These are phyloP conservation scores for Aquanectria penicillioides DNA, from an alignment of 2,329 filamentous ascomycete genomes.

Conservation along the genomic window DNA sequence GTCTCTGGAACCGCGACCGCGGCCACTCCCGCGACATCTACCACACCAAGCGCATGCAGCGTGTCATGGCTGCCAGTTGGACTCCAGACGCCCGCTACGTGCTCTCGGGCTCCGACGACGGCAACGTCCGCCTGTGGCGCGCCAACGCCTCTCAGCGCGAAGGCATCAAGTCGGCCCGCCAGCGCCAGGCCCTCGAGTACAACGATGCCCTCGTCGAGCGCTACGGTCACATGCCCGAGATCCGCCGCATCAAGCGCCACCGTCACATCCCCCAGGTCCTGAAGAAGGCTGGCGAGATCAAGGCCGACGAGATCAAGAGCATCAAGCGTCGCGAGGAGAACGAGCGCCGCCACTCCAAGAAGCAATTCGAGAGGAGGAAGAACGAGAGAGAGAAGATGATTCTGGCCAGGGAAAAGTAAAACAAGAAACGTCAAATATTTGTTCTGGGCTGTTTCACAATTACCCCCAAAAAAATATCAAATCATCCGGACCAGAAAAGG, in stretches of 20 bases:
- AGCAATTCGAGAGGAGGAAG: conserved; percentile 77
- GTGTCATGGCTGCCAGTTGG: conserved; percentile 86
- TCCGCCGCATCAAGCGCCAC: conserved; percentile 88
- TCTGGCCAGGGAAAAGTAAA: conserved; percentile 69
- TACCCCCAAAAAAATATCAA: neutral
- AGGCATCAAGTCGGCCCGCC: conserved; percentile 85
- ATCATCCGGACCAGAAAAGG: no score
- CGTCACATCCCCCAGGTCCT: conserved; percentile 91
- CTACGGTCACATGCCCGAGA: conserved; percentile 96
- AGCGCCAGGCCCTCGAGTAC: conserved; percentile 91
- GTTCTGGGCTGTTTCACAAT: neutral
- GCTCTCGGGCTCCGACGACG: conserved; percentile 91
- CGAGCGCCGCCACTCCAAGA: conserved; percentile 88
- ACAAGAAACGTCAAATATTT: conserved; percentile 20
- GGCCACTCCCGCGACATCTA: conserved; percentile 94
- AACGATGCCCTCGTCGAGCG: conserved; percentile 84
- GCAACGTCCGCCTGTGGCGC: conserved; percentile 88
- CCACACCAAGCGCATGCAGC: conserved; percentile 97
- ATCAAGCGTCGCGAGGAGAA: conserved; percentile 96
- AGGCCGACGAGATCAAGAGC: conserved; percentile 84
- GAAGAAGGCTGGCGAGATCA: conserved; percentile 97
- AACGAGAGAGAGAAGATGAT: conserved; percentile 95
- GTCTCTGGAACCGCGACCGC: conserved; percentile 82
- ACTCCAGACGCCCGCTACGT: conserved; percentile 92
- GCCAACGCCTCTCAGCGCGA: conserved; percentile 84